Evolutionary conservation across 2,329 filamentous ascomycete genomes (phyloP).

Genomic region (Fusarium equiseti): DNA sequence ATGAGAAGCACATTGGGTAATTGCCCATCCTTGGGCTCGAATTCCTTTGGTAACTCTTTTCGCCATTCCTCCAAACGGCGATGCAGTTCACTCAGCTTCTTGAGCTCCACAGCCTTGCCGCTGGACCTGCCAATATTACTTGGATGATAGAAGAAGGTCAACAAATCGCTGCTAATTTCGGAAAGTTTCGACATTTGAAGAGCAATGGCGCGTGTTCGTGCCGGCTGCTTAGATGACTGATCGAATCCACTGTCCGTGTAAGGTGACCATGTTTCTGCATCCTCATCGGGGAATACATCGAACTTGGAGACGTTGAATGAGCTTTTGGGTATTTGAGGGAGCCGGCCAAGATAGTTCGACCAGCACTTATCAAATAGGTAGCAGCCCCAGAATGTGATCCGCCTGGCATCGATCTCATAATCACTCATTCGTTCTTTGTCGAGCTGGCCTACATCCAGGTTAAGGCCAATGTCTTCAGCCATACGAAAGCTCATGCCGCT

Average conservation of each 20-base stretch:
- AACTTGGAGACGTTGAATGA: constrained; percentile 88
- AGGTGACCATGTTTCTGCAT: constrained; percentile 86
- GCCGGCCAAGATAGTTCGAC: constrained; percentile 94
- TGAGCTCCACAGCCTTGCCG: constrained; percentile 86
- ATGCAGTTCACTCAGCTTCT: constrained; percentile 92
- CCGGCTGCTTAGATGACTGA: constrained; percentile 79
- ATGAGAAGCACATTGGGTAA: constrained; percentile 82
- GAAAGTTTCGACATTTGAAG: constrained; percentile 86
- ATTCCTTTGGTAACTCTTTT: constrained; percentile 82
- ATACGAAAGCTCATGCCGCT: constrained; percentile 98
- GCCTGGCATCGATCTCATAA: constrained; percentile 86
- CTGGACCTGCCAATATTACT: constrained; percentile 71
- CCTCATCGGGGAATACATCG: constrained; percentile 90
- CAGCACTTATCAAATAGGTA: constrained; percentile 99
- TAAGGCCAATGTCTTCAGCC: constrained; percentile 93
- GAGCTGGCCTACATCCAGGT: constrained; percentile 81
- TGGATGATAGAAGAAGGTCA: constrained; percentile 93
- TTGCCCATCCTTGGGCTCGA: constrained; percentile 90
- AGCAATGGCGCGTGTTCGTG: constrained; percentile 83
- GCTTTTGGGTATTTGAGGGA: constrained; percentile 85
- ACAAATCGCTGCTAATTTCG: constrained; percentile 92
- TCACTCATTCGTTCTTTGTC: constrained; percentile 74
- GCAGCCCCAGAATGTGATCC: constrained; percentile 97
- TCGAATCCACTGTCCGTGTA: constrained; percentile 88
- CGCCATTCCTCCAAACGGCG: constrained; percentile 91